Conservation (phyloP, 202 grass and related monocot species). For the Panicum hallii region DNA sequence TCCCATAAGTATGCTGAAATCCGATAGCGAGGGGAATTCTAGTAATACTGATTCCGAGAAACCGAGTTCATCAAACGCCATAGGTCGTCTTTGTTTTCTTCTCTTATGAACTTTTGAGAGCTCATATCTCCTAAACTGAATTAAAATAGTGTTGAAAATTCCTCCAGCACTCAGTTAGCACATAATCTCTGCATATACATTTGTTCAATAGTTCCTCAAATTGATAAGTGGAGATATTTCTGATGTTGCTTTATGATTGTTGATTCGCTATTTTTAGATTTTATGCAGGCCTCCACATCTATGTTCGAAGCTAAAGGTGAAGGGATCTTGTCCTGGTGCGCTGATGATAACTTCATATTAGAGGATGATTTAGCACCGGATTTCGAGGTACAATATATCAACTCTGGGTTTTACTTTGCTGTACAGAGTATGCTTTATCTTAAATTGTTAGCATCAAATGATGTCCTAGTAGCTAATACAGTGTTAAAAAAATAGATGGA, state of each 20-base stretch:
- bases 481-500: background rate
- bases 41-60: slow-evolving; percentile 2
- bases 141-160: background rate
- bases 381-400: slow-evolving; percentile 66
- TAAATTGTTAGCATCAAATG: background rate
- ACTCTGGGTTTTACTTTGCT: background rate
- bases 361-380: slow-evolving; percentile 73
- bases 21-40: background rate
- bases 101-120: slow-evolving; percentile 1
- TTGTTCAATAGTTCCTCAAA: background rate
- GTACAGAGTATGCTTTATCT: background rate
- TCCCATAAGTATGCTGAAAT: slow-evolving; percentile 4
- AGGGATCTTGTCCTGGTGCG: slow-evolving; percentile 63
- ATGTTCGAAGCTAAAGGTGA: slow-evolving; percentile 80
- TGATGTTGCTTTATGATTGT: slow-evolving; percentile 28
- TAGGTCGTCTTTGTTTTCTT: background rate
- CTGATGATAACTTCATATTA: slow-evolving; percentile 84
- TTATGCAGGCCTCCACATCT: slow-evolving; percentile 72
- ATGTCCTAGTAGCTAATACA: background rate
- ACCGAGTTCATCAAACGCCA: background rate
- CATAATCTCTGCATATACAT: background rate
- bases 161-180: background rate
- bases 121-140: background rate
- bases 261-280: slow-evolving; percentile 54
- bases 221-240: background rate